These are phyloP conservation scores for Marsdenia floribunda DNA, from an alignment of 257 asterid species.

Conservation along the genomic window DNA sequence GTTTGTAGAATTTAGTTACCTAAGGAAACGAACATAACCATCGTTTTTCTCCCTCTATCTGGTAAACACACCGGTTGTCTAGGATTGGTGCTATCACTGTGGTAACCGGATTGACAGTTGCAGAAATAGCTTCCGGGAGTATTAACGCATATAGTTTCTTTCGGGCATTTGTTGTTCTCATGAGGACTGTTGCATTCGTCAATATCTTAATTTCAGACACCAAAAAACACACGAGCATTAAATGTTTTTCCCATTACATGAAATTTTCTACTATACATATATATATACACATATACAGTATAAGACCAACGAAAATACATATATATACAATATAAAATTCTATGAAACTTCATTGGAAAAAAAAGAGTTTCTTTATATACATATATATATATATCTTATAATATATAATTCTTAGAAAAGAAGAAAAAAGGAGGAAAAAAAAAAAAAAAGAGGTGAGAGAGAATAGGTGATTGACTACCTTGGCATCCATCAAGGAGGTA, in stretches of 20 bases:
- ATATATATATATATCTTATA: no score
- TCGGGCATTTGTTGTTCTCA: constrained; percentile 18
- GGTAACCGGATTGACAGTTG: constrained; percentile 3
- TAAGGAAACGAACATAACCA: constrained; percentile 15
- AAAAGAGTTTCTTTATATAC: no score
- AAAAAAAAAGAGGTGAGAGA: no score
- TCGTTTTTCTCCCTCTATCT: constrained; percentile 4
- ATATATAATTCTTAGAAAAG: no score
- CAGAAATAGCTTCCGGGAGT: constrained; percentile 29
- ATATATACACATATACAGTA: no score
- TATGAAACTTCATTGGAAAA: no score
- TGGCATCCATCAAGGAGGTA: constrained; percentile 33
- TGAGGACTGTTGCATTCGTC: constrained; percentile 20
- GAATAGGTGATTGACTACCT: constrained; percentile 17
- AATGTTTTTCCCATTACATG: not conserved
- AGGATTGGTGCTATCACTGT: not conserved
- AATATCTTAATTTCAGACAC: constrained; percentile 17
- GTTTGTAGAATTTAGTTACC: constrained; percentile 13
- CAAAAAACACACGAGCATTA: not conserved
- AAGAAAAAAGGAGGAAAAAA: no score
- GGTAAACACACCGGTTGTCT: not conserved
- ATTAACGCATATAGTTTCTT: constrained; percentile 19
- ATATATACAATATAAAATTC: no score
- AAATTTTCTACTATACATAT: not conserved
- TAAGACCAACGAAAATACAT: no score